Evolutionary conservation across 495 filamentous ascomycete species (phyloP), one percentile per base, ranked within the genome.

Genomic region (Aspergillus bertholletiae): DNA sequence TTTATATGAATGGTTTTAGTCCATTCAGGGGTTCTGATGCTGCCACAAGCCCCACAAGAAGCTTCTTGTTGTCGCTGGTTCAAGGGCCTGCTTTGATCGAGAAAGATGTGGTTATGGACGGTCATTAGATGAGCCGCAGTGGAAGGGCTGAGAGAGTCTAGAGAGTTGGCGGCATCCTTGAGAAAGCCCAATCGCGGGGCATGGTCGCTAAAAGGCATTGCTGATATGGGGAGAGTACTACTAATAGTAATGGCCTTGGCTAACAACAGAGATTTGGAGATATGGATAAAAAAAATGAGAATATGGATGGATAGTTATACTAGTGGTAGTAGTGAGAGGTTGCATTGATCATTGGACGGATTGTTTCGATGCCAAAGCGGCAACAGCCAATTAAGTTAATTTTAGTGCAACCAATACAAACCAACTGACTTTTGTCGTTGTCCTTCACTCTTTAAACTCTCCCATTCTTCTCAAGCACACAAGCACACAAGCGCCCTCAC

Each of bases 1-100:
- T 64, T 59, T 37, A 70, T 50, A 15, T 61, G 53, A 26, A 63
- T 60, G 15, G 61, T 53, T 58, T 74, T 74, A 22, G 74, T 78
- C 54, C 56, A 71, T 57, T 76, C 74, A 15, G 68, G 60, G 20
- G 75, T 56, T 61, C 80, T 66, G 46, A 72, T 54, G 58, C 65
- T 76, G 47, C 82, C 81, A 66, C 82, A 85, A 17, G 76, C 74
- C 21, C 70, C 72, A 58, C 82, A 85, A 40, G 71, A 63, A 23
- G 65, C 47, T 46, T 73, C 72, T 22, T 73, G 69, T 27, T 73
- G 68, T 9, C 62, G 71, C 26, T 60, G 57, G 35, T 74, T 74
- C 37, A 77, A 62, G 6, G 69, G 52, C 40, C 67, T 75, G 1
- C 57, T 59, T 12, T 77, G 66, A 22, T 79, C 61, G 44, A 69